Percentiles rank a stretch among this genome's conserved stretches.
Conservation (phyloP, 495 filamentous ascomycete genomes). For the Penicillium lagena region DNA sequence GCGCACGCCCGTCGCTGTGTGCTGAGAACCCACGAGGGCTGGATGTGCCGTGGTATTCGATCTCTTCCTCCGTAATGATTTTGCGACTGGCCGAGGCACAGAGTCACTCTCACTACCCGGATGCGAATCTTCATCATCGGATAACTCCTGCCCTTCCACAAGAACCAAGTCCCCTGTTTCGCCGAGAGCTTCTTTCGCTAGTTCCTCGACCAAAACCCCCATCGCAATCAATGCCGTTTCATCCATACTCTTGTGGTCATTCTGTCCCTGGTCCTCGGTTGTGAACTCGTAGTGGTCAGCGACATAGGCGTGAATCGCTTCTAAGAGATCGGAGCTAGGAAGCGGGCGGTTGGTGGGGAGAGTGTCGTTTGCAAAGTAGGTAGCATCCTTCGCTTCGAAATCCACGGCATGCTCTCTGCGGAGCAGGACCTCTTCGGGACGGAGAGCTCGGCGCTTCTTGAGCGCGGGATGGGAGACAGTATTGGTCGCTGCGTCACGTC, state of each 20-base stretch:
- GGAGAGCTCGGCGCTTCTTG: slow-evolving; percentile 45
- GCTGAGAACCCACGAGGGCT: slow-evolving; percentile 3
- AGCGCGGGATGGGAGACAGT: slow-evolving; percentile 37
- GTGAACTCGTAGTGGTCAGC: slow-evolving; percentile 60
- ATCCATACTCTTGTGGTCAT: slow-evolving; percentile 66
- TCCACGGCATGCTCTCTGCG: slow-evolving; percentile 49
- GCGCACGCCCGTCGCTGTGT: slow-evolving; percentile 17
- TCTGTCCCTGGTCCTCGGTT: slow-evolving; percentile 21
- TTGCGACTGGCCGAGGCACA: neutral
- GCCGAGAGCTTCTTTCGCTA: slow-evolving; percentile 55
- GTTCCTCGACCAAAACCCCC: slow-evolving; percentile 78
- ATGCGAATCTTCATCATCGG: slow-evolving; percentile 15
- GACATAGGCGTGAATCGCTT: slow-evolving; percentile 66
- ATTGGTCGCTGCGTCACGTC: slow-evolving; percentile 32
- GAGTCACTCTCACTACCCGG: slow-evolving; percentile 4
- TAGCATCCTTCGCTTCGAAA: slow-evolving; percentile 53
- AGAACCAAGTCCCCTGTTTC: slow-evolving; percentile 69
- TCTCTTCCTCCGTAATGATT: slow-evolving; percentile 5
- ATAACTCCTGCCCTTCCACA: slow-evolving; percentile 51
- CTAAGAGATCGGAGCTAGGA: slow-evolving; percentile 69
- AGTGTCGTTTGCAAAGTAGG: slow-evolving; percentile 57
- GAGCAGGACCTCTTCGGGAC: slow-evolving; percentile 74
- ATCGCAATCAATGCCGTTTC: slow-evolving; percentile 78
- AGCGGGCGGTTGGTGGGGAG: slow-evolving; percentile 49
- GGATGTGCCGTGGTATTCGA: slow-evolving; percentile 11